These are phyloP conservation scores for Picochlorum costavermella DNA, from an alignment of 139 green algal species.

Conservation along the genomic window DNA sequence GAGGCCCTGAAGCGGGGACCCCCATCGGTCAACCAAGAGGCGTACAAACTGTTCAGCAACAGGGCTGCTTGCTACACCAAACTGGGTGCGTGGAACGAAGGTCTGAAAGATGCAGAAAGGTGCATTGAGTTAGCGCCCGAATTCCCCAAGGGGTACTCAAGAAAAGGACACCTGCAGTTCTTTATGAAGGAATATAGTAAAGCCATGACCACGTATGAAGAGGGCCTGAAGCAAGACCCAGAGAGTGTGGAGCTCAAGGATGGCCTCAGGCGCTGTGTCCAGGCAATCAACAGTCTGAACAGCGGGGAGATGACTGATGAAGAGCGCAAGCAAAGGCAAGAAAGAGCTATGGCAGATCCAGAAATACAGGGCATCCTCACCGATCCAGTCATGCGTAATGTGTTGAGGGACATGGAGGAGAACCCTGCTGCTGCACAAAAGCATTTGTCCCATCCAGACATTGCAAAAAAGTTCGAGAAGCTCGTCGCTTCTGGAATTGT, in stretches of 20 bases:
- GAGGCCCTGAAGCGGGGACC: constrained; percentile 89
- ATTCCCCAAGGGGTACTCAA: constrained; percentile 81
- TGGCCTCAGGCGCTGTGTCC: constrained; percentile 67
- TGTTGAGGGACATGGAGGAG: constrained; percentile 85
- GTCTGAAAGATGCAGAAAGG: constrained; percentile 83
- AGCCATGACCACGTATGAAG: constrained; percentile 67
- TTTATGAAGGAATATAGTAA: constrained; percentile 41
- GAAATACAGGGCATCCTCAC: constrained; percentile 90
- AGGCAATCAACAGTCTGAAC: constrained; percentile 56
- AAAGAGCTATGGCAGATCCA: constrained; percentile 80
- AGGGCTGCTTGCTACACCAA: constrained; percentile 98
- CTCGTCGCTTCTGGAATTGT: constrained; percentile 91
- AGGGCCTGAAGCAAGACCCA: constrained; percentile 76
- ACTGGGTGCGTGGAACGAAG: constrained; percentile 87
- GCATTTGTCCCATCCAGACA: constrained; percentile 77
- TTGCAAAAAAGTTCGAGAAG: constrained; percentile 92
- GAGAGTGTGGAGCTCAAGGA: constrained; percentile 90
- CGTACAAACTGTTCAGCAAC: constrained; percentile 96
- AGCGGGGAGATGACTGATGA: constrained; percentile 66
- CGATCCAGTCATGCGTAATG: constrained; percentile 90
- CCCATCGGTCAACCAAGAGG: constrained; percentile 71
- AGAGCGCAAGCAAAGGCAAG: constrained; percentile 86
- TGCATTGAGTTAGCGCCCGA: constrained; percentile 89
- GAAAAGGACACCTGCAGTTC: constrained; percentile 73
- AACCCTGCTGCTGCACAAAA: constrained; percentile 72